These are phyloP conservation scores for Diplodia mutila DNA, from an alignment of 2,329 filamentous ascomycete species.

Conservation along the genomic window DNA sequence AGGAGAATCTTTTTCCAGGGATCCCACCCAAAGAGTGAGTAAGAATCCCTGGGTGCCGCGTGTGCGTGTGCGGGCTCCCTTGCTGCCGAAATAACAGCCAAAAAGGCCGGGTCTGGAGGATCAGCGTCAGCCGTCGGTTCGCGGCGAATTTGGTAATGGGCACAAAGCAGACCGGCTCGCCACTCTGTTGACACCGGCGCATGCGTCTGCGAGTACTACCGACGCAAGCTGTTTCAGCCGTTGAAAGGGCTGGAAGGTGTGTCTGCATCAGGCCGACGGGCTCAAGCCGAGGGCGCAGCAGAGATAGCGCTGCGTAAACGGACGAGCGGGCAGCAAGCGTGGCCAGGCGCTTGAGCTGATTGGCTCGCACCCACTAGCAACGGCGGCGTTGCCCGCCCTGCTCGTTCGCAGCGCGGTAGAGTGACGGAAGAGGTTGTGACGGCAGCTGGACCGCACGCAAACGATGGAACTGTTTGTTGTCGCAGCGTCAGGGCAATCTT, in stretches of 20 bases:
- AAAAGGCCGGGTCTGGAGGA: constrained; percentile 3
- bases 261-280: not conserved
- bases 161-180: too few relatives aligned
- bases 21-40: not conserved
- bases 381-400: not conserved
- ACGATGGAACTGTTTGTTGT: not conserved
- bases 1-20: too few relatives aligned
- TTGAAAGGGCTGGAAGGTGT: not conserved
- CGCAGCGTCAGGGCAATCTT: not conserved
- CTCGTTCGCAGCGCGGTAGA: not conserved
- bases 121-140: not conserved
- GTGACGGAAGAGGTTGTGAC: constrained; percentile 3
- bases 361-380: not conserved
- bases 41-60: not conserved
- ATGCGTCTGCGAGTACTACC: not conserved
- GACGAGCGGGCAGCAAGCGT: not conserved
- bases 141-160: not conserved
- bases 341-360: not conserved
- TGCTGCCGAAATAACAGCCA: too few relatives aligned
- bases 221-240: not conserved
- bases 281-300: not conserved
- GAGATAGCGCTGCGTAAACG: not conserved
- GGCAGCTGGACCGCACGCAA: not conserved
- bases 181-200: not conserved
- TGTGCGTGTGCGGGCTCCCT: not conserved